Conservation (phyloP, 208 protist genomes). For the Acanthamoeba quina region DNA sequence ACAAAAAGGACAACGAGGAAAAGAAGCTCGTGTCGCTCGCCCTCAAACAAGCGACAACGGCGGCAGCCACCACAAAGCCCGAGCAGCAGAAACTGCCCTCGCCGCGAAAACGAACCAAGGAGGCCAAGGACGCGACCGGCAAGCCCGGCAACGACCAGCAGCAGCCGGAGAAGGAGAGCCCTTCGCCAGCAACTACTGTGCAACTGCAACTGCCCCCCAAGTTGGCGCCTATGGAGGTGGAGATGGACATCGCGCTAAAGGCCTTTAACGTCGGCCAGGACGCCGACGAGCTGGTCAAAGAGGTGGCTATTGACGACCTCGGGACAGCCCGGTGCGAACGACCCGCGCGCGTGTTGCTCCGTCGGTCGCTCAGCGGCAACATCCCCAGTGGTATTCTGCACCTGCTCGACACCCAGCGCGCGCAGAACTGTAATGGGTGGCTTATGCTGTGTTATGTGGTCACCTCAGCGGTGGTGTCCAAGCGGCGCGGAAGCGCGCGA, state of each 20-base stretch:
- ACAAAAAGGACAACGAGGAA: neutral
- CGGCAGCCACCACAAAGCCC: too few species aligned
- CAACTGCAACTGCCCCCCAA: neutral
- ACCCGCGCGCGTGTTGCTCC: neutral
- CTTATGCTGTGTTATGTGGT: neutral
- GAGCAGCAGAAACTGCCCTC: neutral
- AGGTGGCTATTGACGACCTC: neutral
- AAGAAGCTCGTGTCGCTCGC: neutral
- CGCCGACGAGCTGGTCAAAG: neutral
- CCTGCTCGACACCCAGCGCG: neutral
- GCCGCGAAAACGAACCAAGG: neutral
- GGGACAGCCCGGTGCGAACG: neutral
- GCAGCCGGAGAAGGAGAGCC: neutral
- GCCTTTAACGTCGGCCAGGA: neutral
- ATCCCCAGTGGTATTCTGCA: neutral
- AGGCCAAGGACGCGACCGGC: neutral
- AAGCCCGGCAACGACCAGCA: neutral
- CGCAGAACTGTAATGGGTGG: neutral
- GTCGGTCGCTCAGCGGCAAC: constrained; percentile 47
- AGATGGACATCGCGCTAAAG: constrained; percentile 44
- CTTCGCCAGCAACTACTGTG: neutral
- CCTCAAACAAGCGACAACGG: neutral
- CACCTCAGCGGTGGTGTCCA: constrained; percentile 32
- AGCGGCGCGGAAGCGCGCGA: constrained; percentile 10
- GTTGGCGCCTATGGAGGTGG: neutral